Percentiles rank a stretch among this genome's conserved stretches.
phyloP scores from a whole-genome alignment of 1,139 yeast species.

The Pichia sp. region DNA sequence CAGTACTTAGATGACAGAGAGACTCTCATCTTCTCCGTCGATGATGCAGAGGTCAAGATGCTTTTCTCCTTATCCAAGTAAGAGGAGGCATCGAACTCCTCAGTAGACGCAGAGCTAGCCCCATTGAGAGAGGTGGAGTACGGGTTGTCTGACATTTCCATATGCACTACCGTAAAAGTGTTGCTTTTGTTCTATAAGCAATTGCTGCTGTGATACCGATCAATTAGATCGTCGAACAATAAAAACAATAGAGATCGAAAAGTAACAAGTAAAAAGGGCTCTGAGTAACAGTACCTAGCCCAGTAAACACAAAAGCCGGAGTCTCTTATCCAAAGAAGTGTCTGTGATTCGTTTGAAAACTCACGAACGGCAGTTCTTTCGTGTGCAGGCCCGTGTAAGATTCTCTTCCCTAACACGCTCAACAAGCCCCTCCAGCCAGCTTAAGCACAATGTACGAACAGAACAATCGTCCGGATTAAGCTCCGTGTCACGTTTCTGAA shows the following conservation, averaged over 20 bases:
- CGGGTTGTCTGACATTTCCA: constrained; percentile 24
- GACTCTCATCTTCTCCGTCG: constrained; percentile 22
- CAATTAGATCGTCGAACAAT: neutral
- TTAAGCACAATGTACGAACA: neutral
- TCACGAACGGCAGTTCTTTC: neutral
- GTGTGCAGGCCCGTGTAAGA: neutral
- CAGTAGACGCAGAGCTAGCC: constrained; percentile 10
- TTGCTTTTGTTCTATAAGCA: neutral
- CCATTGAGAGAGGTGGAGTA: constrained; percentile 16
- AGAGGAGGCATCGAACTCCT: constrained; percentile 15
- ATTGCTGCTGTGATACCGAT: neutral
- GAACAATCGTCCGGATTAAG: neutral
- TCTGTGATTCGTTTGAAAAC: neutral
- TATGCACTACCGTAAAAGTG: neutral
- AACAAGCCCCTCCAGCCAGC: neutral
- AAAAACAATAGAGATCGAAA: neutral
- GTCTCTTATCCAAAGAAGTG: neutral
- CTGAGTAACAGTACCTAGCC: neutral
- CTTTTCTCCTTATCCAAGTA: constrained; percentile 17
- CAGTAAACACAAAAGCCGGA: neutral
- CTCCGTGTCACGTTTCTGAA: neutral
- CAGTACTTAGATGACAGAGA: constrained; percentile 50
- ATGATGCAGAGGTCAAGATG: constrained; percentile 16
- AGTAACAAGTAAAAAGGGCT: neutral
- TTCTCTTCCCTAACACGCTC: neutral